Evolutionary conservation across 73 alveolate species (phyloP).

Genomic region (Halteria grandinella): DNA sequence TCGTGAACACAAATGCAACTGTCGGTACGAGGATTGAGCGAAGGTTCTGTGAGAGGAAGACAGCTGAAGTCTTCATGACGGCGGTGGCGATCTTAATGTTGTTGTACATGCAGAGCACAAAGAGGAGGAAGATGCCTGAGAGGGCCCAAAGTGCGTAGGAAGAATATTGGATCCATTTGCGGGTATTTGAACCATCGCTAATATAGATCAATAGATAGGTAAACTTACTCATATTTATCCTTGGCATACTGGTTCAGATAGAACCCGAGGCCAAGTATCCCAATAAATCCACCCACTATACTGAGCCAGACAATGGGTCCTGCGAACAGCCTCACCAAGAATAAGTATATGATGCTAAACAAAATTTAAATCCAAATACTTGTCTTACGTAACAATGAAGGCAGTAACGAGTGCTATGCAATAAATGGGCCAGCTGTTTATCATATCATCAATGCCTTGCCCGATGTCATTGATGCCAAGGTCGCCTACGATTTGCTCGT

Average conservation of each 20-base stretch:
- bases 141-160: constrained; percentile 35
- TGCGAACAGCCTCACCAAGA: constrained; percentile 60
- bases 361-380: background rate
- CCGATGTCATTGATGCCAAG: constrained; percentile 15
- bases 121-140: background rate
- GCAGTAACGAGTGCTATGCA: constrained; percentile 1
- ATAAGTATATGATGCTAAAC: constrained; percentile 52
- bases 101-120: constrained; percentile 10
- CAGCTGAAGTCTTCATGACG: constrained; percentile 26
- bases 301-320: constrained; percentile 68
- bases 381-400: constrained; percentile 21
- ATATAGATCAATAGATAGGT: background rate
- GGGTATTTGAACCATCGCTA: constrained; percentile 13
- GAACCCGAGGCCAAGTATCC: constrained; percentile 52
- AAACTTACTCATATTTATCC: constrained; percentile 33
- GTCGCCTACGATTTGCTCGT: background rate
- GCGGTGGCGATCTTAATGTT: constrained; percentile 34
- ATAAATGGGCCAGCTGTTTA: constrained; percentile 21
- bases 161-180: background rate
- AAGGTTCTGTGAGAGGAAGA: constrained; percentile 5
- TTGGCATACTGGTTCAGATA: background rate
- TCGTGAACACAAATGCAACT: constrained; percentile 68
- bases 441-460: constrained; percentile 19
- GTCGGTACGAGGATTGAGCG: constrained; percentile 80
- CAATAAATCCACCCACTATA: constrained; percentile 16